Evolutionary conservation across 1,284 basidiomycete genomes (phyloP), one percentile per base, ranked within the genome.

Genomic region (Rugosomyces carneus): DNA sequence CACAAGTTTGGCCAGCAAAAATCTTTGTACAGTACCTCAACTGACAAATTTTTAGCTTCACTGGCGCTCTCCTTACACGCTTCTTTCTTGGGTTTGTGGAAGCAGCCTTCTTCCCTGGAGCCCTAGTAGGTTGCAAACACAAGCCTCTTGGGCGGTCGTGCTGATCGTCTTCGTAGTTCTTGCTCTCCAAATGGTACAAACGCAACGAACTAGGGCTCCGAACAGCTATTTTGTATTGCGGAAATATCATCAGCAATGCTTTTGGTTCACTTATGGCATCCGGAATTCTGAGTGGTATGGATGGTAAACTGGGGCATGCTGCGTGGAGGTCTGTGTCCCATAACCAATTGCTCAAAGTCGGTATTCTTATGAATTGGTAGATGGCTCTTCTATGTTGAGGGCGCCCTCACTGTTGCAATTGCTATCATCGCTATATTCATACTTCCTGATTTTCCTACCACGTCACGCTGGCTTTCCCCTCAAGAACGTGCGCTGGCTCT

Each of bases 261-360:
- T 91, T 92, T 59, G 88, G 89, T 11, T 73, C 85, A 0, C 69
- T 92, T n/a, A 76, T 92, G 44, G 87, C 85, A 7, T 87, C 84
- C 8, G 81, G 76, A 3, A 85, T 87, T 45, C 67, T 89, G 49
- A 67, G 72, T 45, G 70, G 72, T 21, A 89, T 89, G 84, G 72
- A 89, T 47, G 83, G 80, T 6, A 69, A 70, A 37, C 65, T 83
- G 1, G 88, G 88, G 0, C 76, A 80, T 43, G 70, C 83, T 0
- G 87, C 85, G 0, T 93, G 90, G 89, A 69, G 84, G 75, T 78
- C 53, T 26, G 62, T 55, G 13, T 5, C 13, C 39, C 20, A 9
- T 38, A 20, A 19, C 6, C 4, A n/a, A n/a, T 36, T 37, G 34
- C 10, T 5, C 38, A 11, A 19, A 19, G 20, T 24, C n/a, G 3